Conservation (phyloP, 2,329 filamentous ascomycete genomes). For the Ophiosphaerella herpotricha region DNA sequence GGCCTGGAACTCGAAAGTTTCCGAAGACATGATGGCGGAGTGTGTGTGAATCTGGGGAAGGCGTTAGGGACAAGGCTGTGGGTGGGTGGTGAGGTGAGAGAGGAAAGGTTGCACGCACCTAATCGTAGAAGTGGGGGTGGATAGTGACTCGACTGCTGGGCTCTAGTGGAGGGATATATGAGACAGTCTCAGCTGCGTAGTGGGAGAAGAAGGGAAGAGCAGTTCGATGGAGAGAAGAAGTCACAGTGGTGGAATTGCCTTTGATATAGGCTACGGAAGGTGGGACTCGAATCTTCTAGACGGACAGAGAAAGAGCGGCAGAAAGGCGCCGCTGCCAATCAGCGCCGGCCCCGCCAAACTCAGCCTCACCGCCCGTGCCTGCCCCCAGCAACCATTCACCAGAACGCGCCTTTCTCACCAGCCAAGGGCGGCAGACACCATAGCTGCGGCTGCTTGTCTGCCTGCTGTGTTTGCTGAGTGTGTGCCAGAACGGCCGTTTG, state of each 20-base stretch:
- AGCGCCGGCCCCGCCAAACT: constrained; percentile 10
- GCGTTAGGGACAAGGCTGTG: constrained; percentile 10
- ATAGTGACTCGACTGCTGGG: constrained; percentile 20
- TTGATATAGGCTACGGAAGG: constrained; percentile 36
- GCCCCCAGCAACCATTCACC: constrained; percentile 2
- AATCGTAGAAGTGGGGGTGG: constrained; percentile 15
- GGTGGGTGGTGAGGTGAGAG: constrained; percentile 8
- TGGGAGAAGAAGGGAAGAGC: constrained; percentile 17
- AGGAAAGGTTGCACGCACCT: constrained; percentile 22
- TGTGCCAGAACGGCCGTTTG: neutral
- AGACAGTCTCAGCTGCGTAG: constrained; percentile 26
- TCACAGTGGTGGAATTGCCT: constrained; percentile 28
- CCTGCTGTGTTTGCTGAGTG: constrained; percentile 1
- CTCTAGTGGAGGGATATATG: constrained; percentile 23
- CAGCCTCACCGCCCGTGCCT: constrained; percentile 28
- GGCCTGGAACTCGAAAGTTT: constrained; percentile 99
- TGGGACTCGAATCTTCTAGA: constrained; percentile 46
- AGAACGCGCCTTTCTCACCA: constrained; percentile 16
- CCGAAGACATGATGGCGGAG: constrained; percentile 70
- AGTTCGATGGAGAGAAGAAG: constrained; percentile 30
- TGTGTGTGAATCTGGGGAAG: constrained; percentile 17
- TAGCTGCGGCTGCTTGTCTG: constrained; percentile 4
- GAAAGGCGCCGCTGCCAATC: constrained; percentile 37
- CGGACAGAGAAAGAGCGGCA: constrained; percentile 25
- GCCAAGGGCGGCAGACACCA: constrained; percentile 18